Evolutionary conservation across 805 yeast species (phyloP).

Genomic region (Ogataea allantospora): DNA sequence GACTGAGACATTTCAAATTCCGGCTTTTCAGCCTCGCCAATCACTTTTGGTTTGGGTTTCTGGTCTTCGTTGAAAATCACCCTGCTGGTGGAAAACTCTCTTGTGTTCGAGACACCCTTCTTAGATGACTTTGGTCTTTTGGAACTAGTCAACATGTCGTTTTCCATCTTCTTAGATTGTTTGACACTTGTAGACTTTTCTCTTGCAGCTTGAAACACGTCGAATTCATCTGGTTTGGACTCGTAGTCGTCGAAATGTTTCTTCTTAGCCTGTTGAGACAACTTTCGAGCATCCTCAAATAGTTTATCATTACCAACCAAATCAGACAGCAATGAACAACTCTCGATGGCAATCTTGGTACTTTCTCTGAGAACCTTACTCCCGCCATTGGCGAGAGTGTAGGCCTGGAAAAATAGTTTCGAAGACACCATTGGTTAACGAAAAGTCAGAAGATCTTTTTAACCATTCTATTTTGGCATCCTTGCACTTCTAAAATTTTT

Average conservation of each 20-base stretch:
- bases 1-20: conserved; percentile 54
- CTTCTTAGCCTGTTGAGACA: conserved; percentile 24
- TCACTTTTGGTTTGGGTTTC: conserved; percentile 9
- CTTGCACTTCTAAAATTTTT: conserved; percentile 6
- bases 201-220: conserved; percentile 35
- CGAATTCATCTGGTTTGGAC: conserved; percentile 22
- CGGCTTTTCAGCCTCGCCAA: conserved; percentile 36
- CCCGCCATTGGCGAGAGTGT: conserved; percentile 28
- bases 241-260: conserved; percentile 2
- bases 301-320: conserved; percentile 27
- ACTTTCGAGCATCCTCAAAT: conserved; percentile 26
- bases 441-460: too few species aligned
- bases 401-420: conserved; percentile 26
- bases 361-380: conserved; percentile 28
- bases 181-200: conserved; percentile 29
- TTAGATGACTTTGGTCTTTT: conserved; percentile 25
- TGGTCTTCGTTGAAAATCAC: conserved; percentile 7
- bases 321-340: conserved; percentile 24
- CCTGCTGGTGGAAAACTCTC: conserved; percentile 22
- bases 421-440: conserved; percentile 25
- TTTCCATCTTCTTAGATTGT: conserved; percentile 13
- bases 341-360: conserved; percentile 11
- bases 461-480: not conserved
- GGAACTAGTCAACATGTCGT: conserved; percentile 14
- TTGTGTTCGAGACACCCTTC: conserved; percentile 17